A percentile compares a stretch with the other conserved stretches of the same genome.
phyloP scores from a whole-genome alignment of 768 basidiomycete genomes.

The Suillus weaverae region DNA sequence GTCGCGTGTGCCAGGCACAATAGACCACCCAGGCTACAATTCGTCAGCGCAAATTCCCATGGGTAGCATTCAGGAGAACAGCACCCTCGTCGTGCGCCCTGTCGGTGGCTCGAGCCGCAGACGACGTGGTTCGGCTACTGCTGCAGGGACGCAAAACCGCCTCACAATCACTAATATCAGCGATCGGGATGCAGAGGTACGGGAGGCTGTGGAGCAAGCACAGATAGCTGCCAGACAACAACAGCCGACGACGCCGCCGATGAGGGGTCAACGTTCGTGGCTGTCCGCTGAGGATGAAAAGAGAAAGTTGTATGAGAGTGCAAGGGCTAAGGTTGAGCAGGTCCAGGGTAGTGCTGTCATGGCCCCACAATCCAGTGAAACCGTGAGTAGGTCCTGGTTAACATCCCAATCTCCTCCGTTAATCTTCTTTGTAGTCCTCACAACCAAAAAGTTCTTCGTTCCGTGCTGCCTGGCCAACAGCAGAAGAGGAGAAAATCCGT shows the following conservation, averaged over 20 bases:
- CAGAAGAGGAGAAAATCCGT: conserved; percentile 76
- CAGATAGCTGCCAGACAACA: conserved; percentile 22
- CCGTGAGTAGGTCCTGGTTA: background rate
- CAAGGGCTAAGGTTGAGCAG: conserved; percentile 39
- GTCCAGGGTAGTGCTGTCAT: conserved; percentile 37
- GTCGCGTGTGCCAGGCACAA: conserved; percentile 15
- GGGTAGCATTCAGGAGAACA: conserved; percentile 28
- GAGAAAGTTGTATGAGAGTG: conserved; percentile 37
- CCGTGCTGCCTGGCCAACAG: conserved; percentile 52
- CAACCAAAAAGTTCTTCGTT: conserved; percentile 15
- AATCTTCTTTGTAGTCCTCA: conserved; percentile 12
- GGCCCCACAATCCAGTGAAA: conserved; percentile 1
- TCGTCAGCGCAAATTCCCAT: conserved; percentile 20
- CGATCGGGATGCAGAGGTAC: conserved; percentile 30
- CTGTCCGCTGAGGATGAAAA: conserved; percentile 49
- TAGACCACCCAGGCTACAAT: conserved; percentile 31
- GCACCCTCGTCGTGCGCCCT: conserved; percentile 12
- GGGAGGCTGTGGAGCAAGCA: conserved; percentile 48
- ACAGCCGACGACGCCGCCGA: conserved; percentile 25
- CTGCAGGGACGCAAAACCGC: conserved; percentile 27
- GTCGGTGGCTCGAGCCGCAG: conserved; percentile 20
- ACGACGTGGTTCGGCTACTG: conserved; percentile 32
- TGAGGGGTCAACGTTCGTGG: conserved; percentile 26
- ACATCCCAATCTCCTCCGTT: conserved; percentile 13
- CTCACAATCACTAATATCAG: conserved; percentile 44